A percentile compares a stretch with the other conserved stretches of the same genome.
Conservation (phyloP, 1,284 basidiomycete genomes). For the Microbotryomycetes sp. region DNA sequence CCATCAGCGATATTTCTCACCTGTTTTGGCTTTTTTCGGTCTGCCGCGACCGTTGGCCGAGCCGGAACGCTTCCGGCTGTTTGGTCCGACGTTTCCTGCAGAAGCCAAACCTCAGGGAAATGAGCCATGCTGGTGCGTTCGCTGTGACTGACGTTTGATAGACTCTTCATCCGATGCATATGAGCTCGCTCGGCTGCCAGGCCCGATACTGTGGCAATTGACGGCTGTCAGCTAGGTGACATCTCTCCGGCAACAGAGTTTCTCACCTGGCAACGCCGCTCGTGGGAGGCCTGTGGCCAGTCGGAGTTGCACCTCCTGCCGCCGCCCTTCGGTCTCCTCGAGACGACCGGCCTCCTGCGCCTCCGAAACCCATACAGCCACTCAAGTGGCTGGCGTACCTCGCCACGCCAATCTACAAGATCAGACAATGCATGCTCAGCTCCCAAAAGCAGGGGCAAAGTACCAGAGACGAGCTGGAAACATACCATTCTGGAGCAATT, state of each 20-base stretch:
- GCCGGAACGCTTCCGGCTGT: slow-evolving; percentile 11
- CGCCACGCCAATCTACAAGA: slow-evolving; percentile 19
- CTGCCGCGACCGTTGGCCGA: neutral
- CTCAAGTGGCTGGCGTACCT: slow-evolving; percentile 24
- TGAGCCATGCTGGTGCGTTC: slow-evolving; percentile 5
- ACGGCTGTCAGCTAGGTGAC: too few relatives aligned
- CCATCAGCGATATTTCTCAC: too few relatives aligned
- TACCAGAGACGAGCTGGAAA: too few relatives aligned
- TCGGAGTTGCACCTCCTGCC: neutral
- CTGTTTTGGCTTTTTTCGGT: slow-evolving; percentile 21
- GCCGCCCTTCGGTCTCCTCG: slow-evolving; percentile 12
- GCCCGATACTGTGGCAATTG: neutral
- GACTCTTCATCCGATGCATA: slow-evolving; percentile 2
- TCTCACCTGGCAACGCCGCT: neutral
- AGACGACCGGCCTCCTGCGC: neutral
- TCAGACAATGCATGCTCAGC: too few relatives aligned
- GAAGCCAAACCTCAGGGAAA: too few relatives aligned
- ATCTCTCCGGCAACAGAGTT: too few relatives aligned
- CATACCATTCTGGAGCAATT: neutral
- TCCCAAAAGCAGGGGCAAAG: too few relatives aligned
- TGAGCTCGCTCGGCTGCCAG: neutral
- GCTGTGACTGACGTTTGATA: neutral
- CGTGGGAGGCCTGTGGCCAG: neutral
- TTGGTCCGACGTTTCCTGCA: slow-evolving; percentile 6
- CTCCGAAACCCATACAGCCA: slow-evolving; percentile 15